phyloP scores from a whole-genome alignment of 257 asterid genomes.

The Gynochthodes officinalis region DNA sequence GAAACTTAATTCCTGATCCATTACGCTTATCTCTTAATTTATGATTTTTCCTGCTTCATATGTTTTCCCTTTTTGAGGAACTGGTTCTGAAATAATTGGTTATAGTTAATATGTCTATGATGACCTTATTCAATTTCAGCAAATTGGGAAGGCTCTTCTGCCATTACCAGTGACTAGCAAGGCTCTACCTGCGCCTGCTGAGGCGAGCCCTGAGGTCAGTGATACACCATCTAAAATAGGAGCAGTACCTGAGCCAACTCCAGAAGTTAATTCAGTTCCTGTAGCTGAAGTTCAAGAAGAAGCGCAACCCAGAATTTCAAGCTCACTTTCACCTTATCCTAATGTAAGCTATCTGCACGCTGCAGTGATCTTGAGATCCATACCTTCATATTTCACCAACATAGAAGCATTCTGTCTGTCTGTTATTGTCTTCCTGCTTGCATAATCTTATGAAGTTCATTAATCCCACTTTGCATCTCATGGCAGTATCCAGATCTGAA shows the following conservation, averaged over 20 bases:
- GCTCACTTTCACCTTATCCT: conserved; percentile 87
- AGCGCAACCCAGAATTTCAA: conserved; percentile 40
- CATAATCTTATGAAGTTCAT: not conserved
- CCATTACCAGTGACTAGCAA: conserved; percentile 48
- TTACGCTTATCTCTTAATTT: not conserved
- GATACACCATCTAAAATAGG: conserved; percentile 34
- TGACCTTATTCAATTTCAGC: conserved; percentile 31
- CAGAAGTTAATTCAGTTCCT: conserved; percentile 56
- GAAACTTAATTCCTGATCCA: not conserved
- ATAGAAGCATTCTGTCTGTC: not conserved
- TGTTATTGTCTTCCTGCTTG: not conserved
- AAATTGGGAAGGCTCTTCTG: conserved; percentile 87
- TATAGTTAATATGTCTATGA: not conserved
- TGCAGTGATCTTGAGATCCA: not conserved
- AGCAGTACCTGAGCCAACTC: conserved; percentile 40
- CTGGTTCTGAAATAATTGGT: not conserved
- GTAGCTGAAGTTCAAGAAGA: conserved; percentile 47
- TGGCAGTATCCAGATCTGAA: conserved; percentile 92
- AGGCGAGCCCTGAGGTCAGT: conserved; percentile 30
- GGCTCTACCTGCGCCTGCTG: conserved; percentile 64
- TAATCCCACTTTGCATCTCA: not conserved
- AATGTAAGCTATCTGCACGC: conserved; percentile 45
- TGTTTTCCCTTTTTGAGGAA: not conserved
- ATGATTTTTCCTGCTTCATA: not conserved
- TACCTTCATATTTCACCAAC: too few species aligned